Evolutionary conservation across 139 green algal species (phyloP), one percentile per base, ranked within the genome.

Genomic region (Eudorina sp.): DNA sequence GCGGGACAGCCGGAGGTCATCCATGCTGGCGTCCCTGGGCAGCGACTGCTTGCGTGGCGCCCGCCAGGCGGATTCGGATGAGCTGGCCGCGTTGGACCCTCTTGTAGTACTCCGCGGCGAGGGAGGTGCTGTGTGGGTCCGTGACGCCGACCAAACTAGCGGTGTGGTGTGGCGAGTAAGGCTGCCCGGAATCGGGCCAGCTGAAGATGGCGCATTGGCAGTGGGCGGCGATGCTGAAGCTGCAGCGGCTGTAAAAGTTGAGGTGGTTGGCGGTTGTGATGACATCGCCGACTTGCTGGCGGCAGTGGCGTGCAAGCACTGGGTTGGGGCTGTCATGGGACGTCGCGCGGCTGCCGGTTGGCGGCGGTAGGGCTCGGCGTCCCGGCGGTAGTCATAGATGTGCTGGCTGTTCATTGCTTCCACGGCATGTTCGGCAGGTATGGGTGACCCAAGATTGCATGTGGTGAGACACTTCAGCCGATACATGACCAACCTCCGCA

Each of bases 251-350:
- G 58, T n/a, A 29, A 45, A 36, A 4, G 55, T 85, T 4, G 80
- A 86, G 45, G n/a, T 86, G 41, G 80, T 86, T 36, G 80, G 80
- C n/a, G 80, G 51, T 4, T 64, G 60, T 23, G 73, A 90, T 27
- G 85, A 90, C 25, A 60, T 90, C 45, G 85, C 85, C 31, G 85
- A 90, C 58, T 19, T 90, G 58, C 62, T 90, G 46, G 85, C 85
- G n/a, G 79, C 74, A 27, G 58, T 21, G 18, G 85, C 85, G 25
- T 60, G 34, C 58, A 90, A 90, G 74, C 85, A 85, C 43, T 90
- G 85, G 85, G 11, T 45, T 34, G 45, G 53, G 21, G 55, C 73
- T n/a, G n/a, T n/a, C n/a, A n/a, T n/a, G n/a, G n/a, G n/a, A n/a
- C n/a, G n/a, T n/a, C n/a, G n/a, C n/a, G n/a, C n/a, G n/a, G n/a